phyloP scores from a whole-genome alignment of 805 yeast species.

The Scheffersomyces coipomensis region DNA sequence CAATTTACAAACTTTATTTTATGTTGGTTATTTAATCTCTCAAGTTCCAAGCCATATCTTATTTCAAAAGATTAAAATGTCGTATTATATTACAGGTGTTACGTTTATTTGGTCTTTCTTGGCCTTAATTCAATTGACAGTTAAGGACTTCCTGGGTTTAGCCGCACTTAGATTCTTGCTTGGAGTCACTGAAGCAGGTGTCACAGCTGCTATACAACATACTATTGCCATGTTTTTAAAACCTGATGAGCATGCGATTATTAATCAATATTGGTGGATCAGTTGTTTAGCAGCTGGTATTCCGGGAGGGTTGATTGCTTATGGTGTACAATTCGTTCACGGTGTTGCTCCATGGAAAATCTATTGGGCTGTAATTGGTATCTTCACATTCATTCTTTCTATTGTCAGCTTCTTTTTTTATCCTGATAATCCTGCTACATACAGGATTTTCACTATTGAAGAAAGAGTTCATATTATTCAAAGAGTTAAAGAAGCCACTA shows the following conservation, averaged over 20 bases:
- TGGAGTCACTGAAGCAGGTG: slow-evolving; percentile 37
- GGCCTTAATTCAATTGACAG: slow-evolving; percentile 47
- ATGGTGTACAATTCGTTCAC: slow-evolving; percentile 27
- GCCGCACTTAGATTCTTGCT: slow-evolving; percentile 44
- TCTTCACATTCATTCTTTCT: slow-evolving; percentile 39
- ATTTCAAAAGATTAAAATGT: slow-evolving; percentile 44
- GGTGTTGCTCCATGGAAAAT: slow-evolving; percentile 4
- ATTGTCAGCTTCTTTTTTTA: slow-evolving; percentile 31
- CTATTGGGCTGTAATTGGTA: slow-evolving; percentile 45
- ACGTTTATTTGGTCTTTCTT: slow-evolving; percentile 45
- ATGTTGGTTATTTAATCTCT: slow-evolving; percentile 47
- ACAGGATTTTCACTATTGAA: slow-evolving; percentile 43
- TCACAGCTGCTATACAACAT: slow-evolving; percentile 34
- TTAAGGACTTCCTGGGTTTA: slow-evolving; percentile 45
- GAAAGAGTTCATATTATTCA: slow-evolving; percentile 52
- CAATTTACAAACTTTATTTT: slow-evolving; percentile 51
- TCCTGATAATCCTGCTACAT: slow-evolving; percentile 58
- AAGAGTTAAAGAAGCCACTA: slow-evolving; percentile 33
- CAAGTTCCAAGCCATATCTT: slow-evolving; percentile 43
- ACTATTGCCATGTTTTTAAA: slow-evolving; percentile 53
- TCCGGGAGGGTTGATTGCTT: slow-evolving; percentile 51
- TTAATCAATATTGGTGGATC: slow-evolving; percentile 54
- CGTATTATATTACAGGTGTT: slow-evolving; percentile 34
- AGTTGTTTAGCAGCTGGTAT: slow-evolving; percentile 52
- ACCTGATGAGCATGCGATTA: slow-evolving; percentile 42